A percentile compares a stretch with the other conserved stretches of the same genome.
Conservation (phyloP, 768 basidiomycete genomes). For the Clitopilus passeckerianus region DNA sequence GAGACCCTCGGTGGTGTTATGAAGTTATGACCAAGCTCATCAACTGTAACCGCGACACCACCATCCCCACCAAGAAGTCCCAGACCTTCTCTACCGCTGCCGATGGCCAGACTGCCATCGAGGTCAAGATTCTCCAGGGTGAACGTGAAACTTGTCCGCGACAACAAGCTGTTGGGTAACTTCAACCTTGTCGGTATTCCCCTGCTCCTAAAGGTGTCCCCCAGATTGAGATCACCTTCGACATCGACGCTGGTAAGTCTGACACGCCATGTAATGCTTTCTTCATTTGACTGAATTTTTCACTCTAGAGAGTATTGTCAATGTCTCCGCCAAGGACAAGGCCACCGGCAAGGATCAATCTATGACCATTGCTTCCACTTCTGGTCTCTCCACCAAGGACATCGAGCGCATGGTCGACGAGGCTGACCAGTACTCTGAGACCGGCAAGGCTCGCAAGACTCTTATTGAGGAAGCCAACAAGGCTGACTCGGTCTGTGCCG, state of each 20-base stretch:
- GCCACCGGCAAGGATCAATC: constrained; percentile 88
- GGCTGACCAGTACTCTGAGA: constrained; percentile 90
- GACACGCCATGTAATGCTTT: no score
- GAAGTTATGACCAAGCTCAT: constrained; percentile 99
- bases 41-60: constrained; percentile 95
- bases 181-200: constrained; percentile 99
- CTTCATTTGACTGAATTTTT: no score
- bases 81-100: constrained; percentile 99
- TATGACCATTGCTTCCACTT: constrained; percentile 97
- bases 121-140: constrained; percentile 99
- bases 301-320: constrained; percentile 85
- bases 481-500: constrained; percentile 89
- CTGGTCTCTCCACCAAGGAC: constrained; percentile 93
- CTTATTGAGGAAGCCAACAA: constrained; percentile 97
- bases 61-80: constrained; percentile 99
- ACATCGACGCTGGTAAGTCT: constrained; percentile 86
- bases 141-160: constrained; percentile 97
- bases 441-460: constrained; percentile 80
- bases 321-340: constrained; percentile 95
- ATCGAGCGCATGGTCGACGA: constrained; percentile 97
- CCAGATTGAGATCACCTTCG: constrained; percentile 88
- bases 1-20: constrained; percentile 99
- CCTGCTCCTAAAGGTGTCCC: constrained; percentile 80
- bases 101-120: constrained; percentile 98
- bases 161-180: constrained; percentile 98